Base-by-base conservation (phyloP, 148 eudicot species). In the Rhododendron kiyosumense region DNA sequence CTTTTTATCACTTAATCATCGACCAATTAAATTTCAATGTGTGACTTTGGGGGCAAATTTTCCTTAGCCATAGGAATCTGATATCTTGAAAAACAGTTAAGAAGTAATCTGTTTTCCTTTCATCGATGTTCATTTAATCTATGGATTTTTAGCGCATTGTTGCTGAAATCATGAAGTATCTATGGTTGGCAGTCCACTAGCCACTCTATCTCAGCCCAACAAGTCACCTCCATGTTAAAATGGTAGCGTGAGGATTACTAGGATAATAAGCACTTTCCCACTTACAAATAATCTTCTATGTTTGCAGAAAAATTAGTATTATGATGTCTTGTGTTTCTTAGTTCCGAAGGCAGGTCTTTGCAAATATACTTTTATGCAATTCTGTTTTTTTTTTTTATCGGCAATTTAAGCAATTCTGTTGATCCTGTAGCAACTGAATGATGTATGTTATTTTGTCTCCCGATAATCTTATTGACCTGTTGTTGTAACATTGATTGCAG, bases 401-500 rank as follows among this genome's bases (percentile, higher is more conserved):
- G 38, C 74, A 71, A 71, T 20, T 59, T 59, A 80, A 28, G 63
- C 59, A 11, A 34, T 78, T 78, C n/a, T 3, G 20, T 34, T 85
- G 75, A 32, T n/a, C 54, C 67, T n/a, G 38, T 28, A 54, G 78
- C 57, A 36, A 65, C 22, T 43, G 3, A 12, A 46, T 13, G 67
- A 51, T 9, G 1, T 82, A 9, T 32, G 54, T 81, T 69, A 5
- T 38, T 30, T 41, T 48, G 24, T 67, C 80, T 79, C 79, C 43
- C 10, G 26, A n/a, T 22, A 74, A 75, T 38, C 36, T 57, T 76
- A 26, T 20, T 32, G 36, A 49, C 38, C 43, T 15, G 24, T 85
- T 43, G 5, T 77, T 86, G 5, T 49, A 75, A 71, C 32, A 34
- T 75, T 87, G 17, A 28, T 80, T 91, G 93, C 92, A 96, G 99